These are phyloP conservation scores for Yamadazyma oceani DNA, from an alignment of 1,139 yeast species.

Conservation along the genomic window DNA sequence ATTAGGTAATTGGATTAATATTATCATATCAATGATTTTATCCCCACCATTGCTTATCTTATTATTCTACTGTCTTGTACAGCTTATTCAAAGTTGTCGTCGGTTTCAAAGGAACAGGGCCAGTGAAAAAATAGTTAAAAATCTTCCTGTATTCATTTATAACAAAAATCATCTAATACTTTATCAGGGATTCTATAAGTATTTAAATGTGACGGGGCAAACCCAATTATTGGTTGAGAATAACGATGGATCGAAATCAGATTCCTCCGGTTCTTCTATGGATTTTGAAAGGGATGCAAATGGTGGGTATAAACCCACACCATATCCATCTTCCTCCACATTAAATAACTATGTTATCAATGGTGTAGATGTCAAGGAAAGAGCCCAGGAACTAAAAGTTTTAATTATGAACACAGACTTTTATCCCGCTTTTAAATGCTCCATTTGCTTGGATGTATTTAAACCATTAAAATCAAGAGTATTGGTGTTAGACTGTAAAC, in stretches of 20 bases:
- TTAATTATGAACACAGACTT: conserved; percentile 37
- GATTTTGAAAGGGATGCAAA: conserved; percentile 3
- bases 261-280: conserved; percentile 5
- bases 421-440: conserved; percentile 43
- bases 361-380: conserved; percentile 31
- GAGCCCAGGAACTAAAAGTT: conserved; percentile 22
- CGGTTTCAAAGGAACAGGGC: conserved; percentile 28
- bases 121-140: conserved; percentile 36
- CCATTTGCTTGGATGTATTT: conserved; percentile 46
- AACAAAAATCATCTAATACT: conserved; percentile 37
- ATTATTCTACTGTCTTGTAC: conserved; percentile 33
- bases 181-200: conserved; percentile 26
- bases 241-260: conserved; percentile 7
- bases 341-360: conserved; percentile 27
- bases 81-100: conserved; percentile 31
- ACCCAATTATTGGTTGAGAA: conserved; percentile 14
- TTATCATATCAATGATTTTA: conserved; percentile 40
- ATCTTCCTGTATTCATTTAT: conserved; percentile 41
- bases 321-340: conserved; percentile 22
- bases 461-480: conserved; percentile 38
- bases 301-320: conserved; percentile 14
- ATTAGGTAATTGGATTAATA: conserved; percentile 41
- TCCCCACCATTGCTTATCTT: conserved; percentile 46
- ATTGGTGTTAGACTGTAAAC: conserved; percentile 45
- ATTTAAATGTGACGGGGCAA: conserved; percentile 27